phyloP scores from a whole-genome alignment of 106 monocot species.

The Iris macrosiphon region DNA sequence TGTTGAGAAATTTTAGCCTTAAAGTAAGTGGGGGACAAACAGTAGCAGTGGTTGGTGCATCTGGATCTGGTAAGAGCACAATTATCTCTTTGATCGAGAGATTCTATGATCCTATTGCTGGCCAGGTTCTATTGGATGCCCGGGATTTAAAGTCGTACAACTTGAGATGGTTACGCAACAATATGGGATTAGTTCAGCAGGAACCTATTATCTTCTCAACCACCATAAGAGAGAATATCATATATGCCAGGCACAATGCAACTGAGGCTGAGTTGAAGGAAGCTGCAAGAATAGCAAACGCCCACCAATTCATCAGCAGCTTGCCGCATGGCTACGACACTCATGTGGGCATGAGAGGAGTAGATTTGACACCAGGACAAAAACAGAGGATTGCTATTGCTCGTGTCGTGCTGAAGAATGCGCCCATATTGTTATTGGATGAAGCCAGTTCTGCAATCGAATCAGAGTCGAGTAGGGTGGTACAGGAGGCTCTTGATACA shows the following conservation, averaged over 20 bases:
- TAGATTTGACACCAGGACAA: constrained; percentile 90
- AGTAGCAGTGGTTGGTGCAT: constrained; percentile 85
- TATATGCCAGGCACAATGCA: constrained; percentile 95
- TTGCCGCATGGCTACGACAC: constrained; percentile 98
- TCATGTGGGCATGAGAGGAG: constrained; percentile 95
- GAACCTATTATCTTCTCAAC: constrained; percentile 95
- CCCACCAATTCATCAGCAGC: constrained; percentile 98
- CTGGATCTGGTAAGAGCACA: constrained; percentile 98
- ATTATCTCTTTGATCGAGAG: constrained; percentile 87
- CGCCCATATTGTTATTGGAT: constrained; percentile 88
- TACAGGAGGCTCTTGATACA: constrained; percentile 91
- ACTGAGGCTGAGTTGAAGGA: constrained; percentile 94
- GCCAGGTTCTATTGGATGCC: constrained; percentile 75
- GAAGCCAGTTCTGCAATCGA: constrained; percentile 93
- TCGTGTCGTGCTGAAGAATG: constrained; percentile 87
- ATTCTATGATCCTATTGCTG: constrained; percentile 91
- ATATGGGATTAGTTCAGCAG: constrained; percentile 95
- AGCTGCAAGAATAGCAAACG: constrained; percentile 97
- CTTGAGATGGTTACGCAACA: constrained; percentile 82
- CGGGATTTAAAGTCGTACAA: constrained; percentile 82
- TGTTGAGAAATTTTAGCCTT: constrained; percentile 87
- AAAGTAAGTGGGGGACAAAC: constrained; percentile 86
- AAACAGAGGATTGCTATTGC: constrained; percentile 99
- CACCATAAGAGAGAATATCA: constrained; percentile 93
- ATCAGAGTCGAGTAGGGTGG: constrained; percentile 92